Base-by-base conservation (phyloP, 2,329 filamentous ascomycete genomes). In the Passalora sequoiae region DNA sequence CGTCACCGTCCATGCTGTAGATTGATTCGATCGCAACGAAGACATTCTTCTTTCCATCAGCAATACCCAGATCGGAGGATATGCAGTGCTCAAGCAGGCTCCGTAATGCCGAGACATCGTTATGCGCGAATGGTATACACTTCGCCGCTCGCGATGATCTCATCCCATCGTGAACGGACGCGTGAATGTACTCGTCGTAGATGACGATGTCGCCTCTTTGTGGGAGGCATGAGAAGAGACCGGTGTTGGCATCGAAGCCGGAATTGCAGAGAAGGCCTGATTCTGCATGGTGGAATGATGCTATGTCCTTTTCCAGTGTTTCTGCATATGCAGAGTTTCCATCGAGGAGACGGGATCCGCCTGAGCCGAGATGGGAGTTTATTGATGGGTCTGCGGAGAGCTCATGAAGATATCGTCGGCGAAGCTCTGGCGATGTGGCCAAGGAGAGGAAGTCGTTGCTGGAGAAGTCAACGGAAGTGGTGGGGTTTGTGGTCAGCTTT, bases 1-100 rank as follows among this genome's bases (percentile, higher is more conserved):
- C 66, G 53, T 89, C 84, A 0, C 86, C 86, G 40, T 91, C 86
- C 86, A 92, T 92, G 60, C 84, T 89, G 62, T 92, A 91, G 0
- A 88, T 69, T 0, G 75, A 77, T 53, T 88, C 84, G 0, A 86
- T 71, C 0, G 78, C 78, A n/a, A 88, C 62, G 51, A 88, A 84
- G 2, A 87, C 71, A 50, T 77, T 81, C 0, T 59, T 59, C 1
- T 58, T 45, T 0, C 76, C 75, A 0, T 50, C 39, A 0, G 32
- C 32, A 0, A 77, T 41, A 5, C 40, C 37, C 28, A 44, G 38
- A 25, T 67, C 55, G 30, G 55, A 41, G 8, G 42, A 45, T 6
- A 71, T 40, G n/a, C 59, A 54, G 1, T 51, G 29, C 36, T 60
- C 35, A 10, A 72, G 44, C 8, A 65, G 54, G 2, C 37, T 40